These are phyloP conservation scores for Sanghuangporus sanghuang DNA, from an alignment of 1,284 basidiomycete species.

Conservation along the genomic window DNA sequence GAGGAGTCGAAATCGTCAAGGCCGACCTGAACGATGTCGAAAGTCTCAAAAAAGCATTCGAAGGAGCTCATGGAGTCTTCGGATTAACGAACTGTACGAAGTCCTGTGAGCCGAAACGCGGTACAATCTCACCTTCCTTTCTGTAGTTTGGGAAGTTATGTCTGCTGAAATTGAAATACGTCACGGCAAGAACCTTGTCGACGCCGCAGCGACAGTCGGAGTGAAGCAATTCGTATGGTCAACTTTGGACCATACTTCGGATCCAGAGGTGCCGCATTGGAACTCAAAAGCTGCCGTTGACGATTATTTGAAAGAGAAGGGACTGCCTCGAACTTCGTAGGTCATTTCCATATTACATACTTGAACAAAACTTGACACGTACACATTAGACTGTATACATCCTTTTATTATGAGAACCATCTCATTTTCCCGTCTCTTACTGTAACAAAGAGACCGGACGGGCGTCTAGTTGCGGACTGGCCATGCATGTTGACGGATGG, in stretches of 20 bases:
- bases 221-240: conserved; percentile 28
- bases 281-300: conserved; percentile 25
- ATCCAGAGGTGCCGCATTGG: conserved; percentile 23
- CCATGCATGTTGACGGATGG: conserved; percentile 9
- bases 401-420: conserved; percentile 24
- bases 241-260: conserved; percentile 19
- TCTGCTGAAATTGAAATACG: conserved; percentile 17
- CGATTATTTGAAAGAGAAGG: conserved; percentile 22
- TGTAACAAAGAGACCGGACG: background rate
- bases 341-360: background rate
- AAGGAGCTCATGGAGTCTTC: conserved; percentile 28
- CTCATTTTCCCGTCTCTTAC: background rate
- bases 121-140: background rate
- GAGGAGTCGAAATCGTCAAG: conserved; percentile 24
- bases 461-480: conserved; percentile 10
- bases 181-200: conserved; percentile 26
- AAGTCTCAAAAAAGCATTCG: conserved; percentile 21
- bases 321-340: conserved; percentile 22
- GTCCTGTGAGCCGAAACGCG: background rate
- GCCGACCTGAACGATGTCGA: conserved; percentile 22
- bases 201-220: conserved; percentile 25
- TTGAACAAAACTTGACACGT: background rate
- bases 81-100: conserved; percentile 27
- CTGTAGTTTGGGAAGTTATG: conserved; percentile 18
- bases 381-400: conserved; percentile 19